Evolutionary conservation across 2,329 filamentous ascomycete genomes (phyloP).

Genomic region (Sphaceloma murrayae): DNA sequence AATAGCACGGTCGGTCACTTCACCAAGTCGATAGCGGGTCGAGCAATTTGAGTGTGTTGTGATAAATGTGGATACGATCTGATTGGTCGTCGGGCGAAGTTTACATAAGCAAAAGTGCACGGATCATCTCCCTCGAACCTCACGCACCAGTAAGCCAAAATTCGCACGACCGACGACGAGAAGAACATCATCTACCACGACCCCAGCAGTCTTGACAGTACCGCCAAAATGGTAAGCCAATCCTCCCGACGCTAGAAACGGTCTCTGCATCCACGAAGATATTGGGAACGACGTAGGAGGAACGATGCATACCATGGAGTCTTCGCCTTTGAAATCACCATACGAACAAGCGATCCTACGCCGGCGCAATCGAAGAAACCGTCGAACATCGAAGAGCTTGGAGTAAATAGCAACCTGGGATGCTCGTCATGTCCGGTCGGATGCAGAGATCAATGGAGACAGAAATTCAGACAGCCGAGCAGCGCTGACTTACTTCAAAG

Average conservation of each 20-base stretch:
- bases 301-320: not conserved
- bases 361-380: no score
- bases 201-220: conserved; percentile 18
- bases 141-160: conserved; percentile 9
- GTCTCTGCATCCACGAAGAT: not conserved
- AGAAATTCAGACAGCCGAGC: not conserved
- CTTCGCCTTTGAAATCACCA: no score
- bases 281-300: not conserved
- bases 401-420: no score
- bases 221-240: conserved; percentile 21
- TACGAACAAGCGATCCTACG: no score
- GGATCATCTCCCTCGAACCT: conserved; percentile 7
- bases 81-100: no score
- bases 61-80: no score
- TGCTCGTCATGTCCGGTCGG: no score
- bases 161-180: conserved; percentile 10
- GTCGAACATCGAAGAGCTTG: no score
- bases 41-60: no score
- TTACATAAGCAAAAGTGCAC: not conserved
- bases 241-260: not conserved
- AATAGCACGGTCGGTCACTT: no score
- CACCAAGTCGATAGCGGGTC: no score
- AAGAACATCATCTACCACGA: conserved; percentile 13
- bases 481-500: conserved; percentile 36
- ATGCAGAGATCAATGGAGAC: no score